Evolutionary conservation across 2,329 filamentous ascomycete genomes (phyloP).

Genomic region (Periconia macrospinosa): DNA sequence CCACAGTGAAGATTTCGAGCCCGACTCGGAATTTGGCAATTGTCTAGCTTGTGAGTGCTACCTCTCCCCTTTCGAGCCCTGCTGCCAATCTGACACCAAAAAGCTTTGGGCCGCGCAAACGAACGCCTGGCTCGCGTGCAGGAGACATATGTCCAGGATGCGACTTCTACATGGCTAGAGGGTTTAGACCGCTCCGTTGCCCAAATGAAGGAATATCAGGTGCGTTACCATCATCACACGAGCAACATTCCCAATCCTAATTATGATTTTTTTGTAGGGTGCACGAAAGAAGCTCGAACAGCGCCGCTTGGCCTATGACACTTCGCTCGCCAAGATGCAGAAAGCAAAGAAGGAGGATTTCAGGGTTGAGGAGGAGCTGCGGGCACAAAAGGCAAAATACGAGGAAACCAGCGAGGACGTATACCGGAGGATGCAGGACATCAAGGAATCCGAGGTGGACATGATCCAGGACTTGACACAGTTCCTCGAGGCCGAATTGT

Average conservation of each 20-base stretch:
- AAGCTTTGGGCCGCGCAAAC: conserved; percentile 80
- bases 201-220: conserved; percentile 98
- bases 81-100: conserved; percentile 17
- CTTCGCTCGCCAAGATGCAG: conserved; percentile 85
- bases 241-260: not conserved
- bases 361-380: conserved; percentile 87
- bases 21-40: conserved; percentile 87
- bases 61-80: not conserved
- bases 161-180: conserved; percentile 84
- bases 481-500: conserved; percentile 86
- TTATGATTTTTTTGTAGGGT: conserved; percentile 50
- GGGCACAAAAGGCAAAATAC: conserved; percentile 90
- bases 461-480: conserved; percentile 76
- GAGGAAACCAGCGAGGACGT: conserved; percentile 95
- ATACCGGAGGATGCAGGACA: conserved; percentile 88
- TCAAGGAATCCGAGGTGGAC: conserved; percentile 87
- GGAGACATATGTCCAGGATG: conserved; percentile 76
- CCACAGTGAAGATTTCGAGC: conserved; percentile 91
- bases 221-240: conserved; percentile 46
- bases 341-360: conserved; percentile 95
- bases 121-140: conserved; percentile 85
- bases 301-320: conserved; percentile 86
- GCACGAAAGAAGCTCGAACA: conserved; percentile 93
- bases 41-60: conserved; percentile 68
- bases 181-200: conserved; percentile 85